These are phyloP conservation scores for Helotiales sp. DNA, from an alignment of 2,329 filamentous ascomycete species.

Conservation along the genomic window DNA sequence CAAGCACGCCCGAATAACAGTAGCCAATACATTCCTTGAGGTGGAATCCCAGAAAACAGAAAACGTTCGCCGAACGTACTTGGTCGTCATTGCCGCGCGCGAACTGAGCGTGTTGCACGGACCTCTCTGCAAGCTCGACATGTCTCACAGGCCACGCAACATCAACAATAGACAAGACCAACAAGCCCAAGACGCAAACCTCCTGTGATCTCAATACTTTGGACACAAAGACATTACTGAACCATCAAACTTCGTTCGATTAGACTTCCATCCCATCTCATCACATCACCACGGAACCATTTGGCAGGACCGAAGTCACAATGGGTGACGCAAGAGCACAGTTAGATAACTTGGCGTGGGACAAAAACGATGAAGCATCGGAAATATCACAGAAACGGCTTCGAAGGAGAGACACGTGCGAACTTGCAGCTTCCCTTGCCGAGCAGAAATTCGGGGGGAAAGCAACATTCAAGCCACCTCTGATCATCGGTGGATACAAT, in stretches of 20 bases:
- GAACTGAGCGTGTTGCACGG: too few relatives aligned
- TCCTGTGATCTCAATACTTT: neutral
- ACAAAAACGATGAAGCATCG: slow-evolving; percentile 33
- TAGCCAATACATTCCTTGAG: too few relatives aligned
- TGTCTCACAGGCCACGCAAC: too few relatives aligned
- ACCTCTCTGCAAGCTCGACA: too few relatives aligned
- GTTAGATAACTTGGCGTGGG: slow-evolving; percentile 32
- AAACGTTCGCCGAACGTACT: too few relatives aligned
- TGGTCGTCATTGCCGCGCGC: too few relatives aligned
- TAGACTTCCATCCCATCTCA: neutral
- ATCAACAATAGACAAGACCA: too few relatives aligned
- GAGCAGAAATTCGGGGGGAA: slow-evolving; percentile 21
- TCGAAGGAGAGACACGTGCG: slow-evolving; percentile 17
- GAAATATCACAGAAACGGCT: slow-evolving; percentile 26
- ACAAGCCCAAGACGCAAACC: too few relatives aligned
- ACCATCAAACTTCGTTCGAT: neutral
- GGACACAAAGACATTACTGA: neutral
- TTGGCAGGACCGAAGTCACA: neutral
- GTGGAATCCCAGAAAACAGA: too few relatives aligned
- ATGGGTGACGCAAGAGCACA: slow-evolving; percentile 8
- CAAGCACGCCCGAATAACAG: too few relatives aligned
- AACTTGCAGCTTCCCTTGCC: slow-evolving; percentile 20
- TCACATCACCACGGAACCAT: neutral
- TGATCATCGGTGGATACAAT: slow-evolving; percentile 34
- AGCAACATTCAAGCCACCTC: slow-evolving; percentile 25